A percentile compares a stretch with the other conserved stretches of the same genome.
phyloP scores from a whole-genome alignment of 371 early-diverging fungal species.

The Mucor lusitanicus region DNA sequence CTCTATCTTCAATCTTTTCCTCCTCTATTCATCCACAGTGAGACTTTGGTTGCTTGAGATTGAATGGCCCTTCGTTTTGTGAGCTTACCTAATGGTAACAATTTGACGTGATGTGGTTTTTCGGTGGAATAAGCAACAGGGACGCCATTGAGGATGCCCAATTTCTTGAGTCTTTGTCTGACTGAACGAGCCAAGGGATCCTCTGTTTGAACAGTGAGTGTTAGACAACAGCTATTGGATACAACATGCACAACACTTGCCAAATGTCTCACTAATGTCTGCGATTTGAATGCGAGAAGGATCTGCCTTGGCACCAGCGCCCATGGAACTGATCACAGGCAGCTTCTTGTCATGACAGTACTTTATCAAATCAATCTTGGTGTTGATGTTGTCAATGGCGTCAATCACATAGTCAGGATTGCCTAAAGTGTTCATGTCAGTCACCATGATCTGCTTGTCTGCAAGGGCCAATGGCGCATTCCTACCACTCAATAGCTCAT shows the following conservation, averaged over 20 bases:
- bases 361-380: conserved; percentile 85
- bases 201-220: conserved; percentile 52
- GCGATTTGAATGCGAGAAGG: conserved; percentile 92
- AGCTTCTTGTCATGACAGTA: conserved; percentile 79
- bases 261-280: conserved; percentile 91
- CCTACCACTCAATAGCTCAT: conserved; percentile 66
- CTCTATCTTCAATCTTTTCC: conserved; percentile 76
- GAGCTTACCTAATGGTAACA: conserved; percentile 65
- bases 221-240: neutral
- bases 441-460: neutral
- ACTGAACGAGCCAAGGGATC: conserved; percentile 91
- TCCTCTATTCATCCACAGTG: too few relatives aligned
- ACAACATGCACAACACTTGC: conserved; percentile 29
- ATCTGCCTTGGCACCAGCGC: conserved; percentile 94
- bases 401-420: conserved; percentile 83
- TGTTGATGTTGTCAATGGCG: conserved; percentile 94
- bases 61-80: neutral
- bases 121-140: conserved; percentile 93
- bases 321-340: conserved; percentile 89
- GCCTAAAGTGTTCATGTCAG: conserved; percentile 22
- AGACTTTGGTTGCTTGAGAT: too few relatives aligned
- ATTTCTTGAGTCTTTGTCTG: conserved; percentile 68
- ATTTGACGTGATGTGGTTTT: conserved; percentile 80
- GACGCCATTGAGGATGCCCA: conserved; percentile 74
- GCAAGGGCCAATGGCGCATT: too few relatives aligned